Base-by-base conservation (phyloP, 2,329 filamentous ascomycete species). In the Xylariaceae sp. region DNA sequence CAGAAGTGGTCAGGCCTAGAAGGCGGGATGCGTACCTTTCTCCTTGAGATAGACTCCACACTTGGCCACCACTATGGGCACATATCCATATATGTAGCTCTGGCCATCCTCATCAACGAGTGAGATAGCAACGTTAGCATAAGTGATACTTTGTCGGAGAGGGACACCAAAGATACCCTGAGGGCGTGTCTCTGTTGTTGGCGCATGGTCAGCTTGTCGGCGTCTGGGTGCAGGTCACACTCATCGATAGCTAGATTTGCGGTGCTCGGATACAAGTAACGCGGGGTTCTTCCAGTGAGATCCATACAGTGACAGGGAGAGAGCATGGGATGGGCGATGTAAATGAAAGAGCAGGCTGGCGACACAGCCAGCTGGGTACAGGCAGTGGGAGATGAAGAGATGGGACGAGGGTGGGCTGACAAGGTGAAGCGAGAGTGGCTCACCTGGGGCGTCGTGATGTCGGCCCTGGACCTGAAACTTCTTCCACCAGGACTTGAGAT, bases 41-140 rank as follows among this genome's bases (percentile, higher is more conserved):
- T 99, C 94, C 71, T 99, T 99, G 58, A 99, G 69, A 60, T 91
- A 99, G 4, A 99, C 91, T 55, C 94, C 94, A 68, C 94, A 97
- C 70, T 99, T 99, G 33, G 94, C 94, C 47, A 99, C 92, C 39
- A 99, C 92, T 57, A 99, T 97, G 15, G 94, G 94, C 7, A 99
- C 92, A 65, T 97, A 97, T 64, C 94, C 94, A 68, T 97, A 99
- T 47, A 97, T 96, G 69, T 96, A 97, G 71, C 90, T 96, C 68
- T 94, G 84, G 31, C 92, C 92, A 58, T 94, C 81, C 58, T 92
- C 89, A 66, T 97, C 91, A 58, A 94, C 88, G 27, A 99, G 81
- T 18, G 92, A 97, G 63, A 99, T 99, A 56, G 94, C 94, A 53
- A 99, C 94, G 66, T 97, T 99, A 51, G 94, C 94, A 68, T 99